These are phyloP conservation scores for Sarcomyxa edulis DNA, from an alignment of 768 basidiomycete species.

Conservation along the genomic window DNA sequence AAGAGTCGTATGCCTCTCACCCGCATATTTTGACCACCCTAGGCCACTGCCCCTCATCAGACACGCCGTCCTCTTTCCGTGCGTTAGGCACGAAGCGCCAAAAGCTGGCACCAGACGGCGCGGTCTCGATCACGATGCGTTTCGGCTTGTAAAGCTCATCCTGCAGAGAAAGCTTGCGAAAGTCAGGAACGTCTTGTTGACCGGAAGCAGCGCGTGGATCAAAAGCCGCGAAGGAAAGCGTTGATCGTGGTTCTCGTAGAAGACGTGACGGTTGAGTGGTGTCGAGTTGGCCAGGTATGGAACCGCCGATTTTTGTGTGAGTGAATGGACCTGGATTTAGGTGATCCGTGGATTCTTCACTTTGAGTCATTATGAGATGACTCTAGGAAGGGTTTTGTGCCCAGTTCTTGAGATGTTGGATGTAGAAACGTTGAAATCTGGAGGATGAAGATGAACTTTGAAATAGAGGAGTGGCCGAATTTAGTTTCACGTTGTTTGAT, in stretches of 20 bases:
- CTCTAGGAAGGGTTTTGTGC: too few species aligned
- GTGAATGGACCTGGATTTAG: slow-evolving; percentile 18
- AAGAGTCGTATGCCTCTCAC: slow-evolving; percentile 50
- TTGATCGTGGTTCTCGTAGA: slow-evolving; percentile 53
- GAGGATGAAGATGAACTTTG: too few species aligned
- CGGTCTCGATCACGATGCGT: slow-evolving; percentile 70
- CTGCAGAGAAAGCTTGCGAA: slow-evolving; percentile 36
- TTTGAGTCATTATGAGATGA: too few species aligned
- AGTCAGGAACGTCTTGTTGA: slow-evolving; percentile 24
- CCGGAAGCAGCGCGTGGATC: slow-evolving; percentile 62
- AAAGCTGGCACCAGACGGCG: slow-evolving; percentile 44
- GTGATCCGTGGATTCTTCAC: too few species aligned
- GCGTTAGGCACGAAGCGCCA: slow-evolving; percentile 83
- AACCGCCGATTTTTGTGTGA: slow-evolving; percentile 30
- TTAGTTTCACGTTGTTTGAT: too few species aligned
- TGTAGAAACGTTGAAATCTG: too few species aligned
- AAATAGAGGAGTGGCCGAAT: too few species aligned
- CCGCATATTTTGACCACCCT: slow-evolving; percentile 62
- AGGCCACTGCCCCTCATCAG: slow-evolving; percentile 70
- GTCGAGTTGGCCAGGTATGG: slow-evolving; percentile 63
- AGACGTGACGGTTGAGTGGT: slow-evolving; percentile 55
- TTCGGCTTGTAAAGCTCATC: slow-evolving; percentile 52
- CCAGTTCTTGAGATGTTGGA: too few species aligned
- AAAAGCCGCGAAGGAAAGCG: slow-evolving; percentile 68
- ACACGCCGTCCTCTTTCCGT: slow-evolving; percentile 45